phyloP scores from a whole-genome alignment of 1,284 basidiomycete genomes.

The Schizophyllum commune region DNA sequence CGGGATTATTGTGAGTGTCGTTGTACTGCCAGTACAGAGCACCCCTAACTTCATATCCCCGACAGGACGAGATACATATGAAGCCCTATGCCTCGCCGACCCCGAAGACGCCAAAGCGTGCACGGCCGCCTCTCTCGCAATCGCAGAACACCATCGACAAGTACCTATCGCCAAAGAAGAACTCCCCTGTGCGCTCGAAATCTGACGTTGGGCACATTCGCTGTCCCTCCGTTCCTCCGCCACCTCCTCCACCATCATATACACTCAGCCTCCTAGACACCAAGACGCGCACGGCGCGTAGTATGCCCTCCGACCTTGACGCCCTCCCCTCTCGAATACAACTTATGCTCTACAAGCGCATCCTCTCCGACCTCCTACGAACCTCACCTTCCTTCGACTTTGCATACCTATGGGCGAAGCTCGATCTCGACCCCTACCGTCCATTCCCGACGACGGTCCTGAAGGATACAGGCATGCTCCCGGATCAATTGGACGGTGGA shows the following conservation, averaged over 20 bases:
- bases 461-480: conserved; percentile 36
- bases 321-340: conserved; percentile 64
- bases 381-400: conserved; percentile 43
- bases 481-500: conserved; percentile 21
- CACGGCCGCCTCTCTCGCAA: not conserved
- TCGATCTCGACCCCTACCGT: conserved; percentile 36
- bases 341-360: conserved; percentile 77
- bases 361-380: conserved; percentile 50
- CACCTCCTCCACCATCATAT: conserved; percentile 15
- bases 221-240: not conserved
- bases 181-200: not conserved
- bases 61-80: conserved; percentile 21
- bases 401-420: conserved; percentile 41
- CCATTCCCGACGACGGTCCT: conserved; percentile 53
- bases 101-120: conserved; percentile 14
- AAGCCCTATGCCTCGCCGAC: conserved; percentile 15
- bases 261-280: conserved; percentile 61
- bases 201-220: not conserved
- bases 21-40: too few species aligned
- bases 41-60: not conserved
- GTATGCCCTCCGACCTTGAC: conserved; percentile 57
- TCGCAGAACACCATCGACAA: conserved; percentile 1
- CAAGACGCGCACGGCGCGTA: conserved; percentile 57
- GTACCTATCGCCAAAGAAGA: not conserved
- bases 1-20: conserved; percentile 54